Conservation (phyloP, 257 asterid genomes). For the Solanum etuberosum region DNA sequence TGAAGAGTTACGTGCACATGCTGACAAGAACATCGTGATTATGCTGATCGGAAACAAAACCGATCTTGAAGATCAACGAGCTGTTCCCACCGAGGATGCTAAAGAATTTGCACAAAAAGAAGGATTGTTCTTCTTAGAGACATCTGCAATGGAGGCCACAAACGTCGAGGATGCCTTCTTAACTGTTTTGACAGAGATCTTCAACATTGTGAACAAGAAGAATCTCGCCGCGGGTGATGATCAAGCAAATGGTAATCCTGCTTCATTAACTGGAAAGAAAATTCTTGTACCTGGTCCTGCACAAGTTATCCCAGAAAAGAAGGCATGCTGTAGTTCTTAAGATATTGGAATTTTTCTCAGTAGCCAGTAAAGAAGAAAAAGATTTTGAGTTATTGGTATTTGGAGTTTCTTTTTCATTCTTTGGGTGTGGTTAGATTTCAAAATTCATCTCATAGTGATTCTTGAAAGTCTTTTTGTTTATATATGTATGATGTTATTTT, state of each 20-base stretch:
- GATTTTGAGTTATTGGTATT: slow-evolving; percentile 17
- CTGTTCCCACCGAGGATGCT: slow-evolving; percentile 68
- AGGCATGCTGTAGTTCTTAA: slow-evolving; percentile 48
- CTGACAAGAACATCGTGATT: slow-evolving; percentile 62
- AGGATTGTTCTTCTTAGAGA: slow-evolving; percentile 63
- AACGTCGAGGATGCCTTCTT: slow-evolving; percentile 62
- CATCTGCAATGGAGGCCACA: slow-evolving; percentile 58
- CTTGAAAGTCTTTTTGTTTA: not conserved
- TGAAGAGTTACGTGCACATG: slow-evolving; percentile 35
- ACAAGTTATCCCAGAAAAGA: slow-evolving; percentile 62
- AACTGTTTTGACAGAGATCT: slow-evolving; percentile 57
- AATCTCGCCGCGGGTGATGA: slow-evolving; percentile 43
- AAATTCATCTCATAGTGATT: not conserved
- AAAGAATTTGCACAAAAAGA: slow-evolving; percentile 65
- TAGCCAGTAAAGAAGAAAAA: not conserved
- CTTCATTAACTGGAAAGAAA: slow-evolving; percentile 50
- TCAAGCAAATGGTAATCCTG: slow-evolving; percentile 43
- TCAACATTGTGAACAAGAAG: slow-evolving; percentile 53
- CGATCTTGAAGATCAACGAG: slow-evolving; percentile 58
- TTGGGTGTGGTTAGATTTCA: not conserved
- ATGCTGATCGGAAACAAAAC: slow-evolving; percentile 66
- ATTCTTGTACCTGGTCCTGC: slow-evolving; percentile 58
- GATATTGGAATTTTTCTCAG: not conserved
- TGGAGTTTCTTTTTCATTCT: not conserved
- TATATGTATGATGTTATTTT: not conserved